A percentile compares a stretch with the other conserved stretches of the same genome.
Evolutionary conservation across 1,284 basidiomycete genomes (phyloP).

Genomic region (Marasmius tenuissimus): DNA sequence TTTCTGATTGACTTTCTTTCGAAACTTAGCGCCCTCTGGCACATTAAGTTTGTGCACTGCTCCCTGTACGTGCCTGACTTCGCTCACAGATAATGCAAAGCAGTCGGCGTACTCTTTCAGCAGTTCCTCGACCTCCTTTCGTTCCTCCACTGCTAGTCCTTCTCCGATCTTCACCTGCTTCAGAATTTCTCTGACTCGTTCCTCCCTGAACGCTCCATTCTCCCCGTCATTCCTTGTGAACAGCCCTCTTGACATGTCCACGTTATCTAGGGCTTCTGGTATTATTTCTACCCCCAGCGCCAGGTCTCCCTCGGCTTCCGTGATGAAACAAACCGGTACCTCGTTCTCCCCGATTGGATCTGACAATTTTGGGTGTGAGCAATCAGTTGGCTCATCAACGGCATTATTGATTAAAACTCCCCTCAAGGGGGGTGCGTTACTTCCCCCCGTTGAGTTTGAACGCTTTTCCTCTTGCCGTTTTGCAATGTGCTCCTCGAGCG

Average conservation of each 20-base stretch:
- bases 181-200: constrained; percentile 20
- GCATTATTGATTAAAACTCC: neutral
- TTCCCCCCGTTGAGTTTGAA: neutral
- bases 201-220: neutral
- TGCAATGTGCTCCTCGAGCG: too few relatives aligned
- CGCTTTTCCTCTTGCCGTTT: too few relatives aligned
- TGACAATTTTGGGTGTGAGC: too few relatives aligned
- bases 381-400: neutral
- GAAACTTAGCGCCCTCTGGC: constrained; percentile 19
- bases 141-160: constrained; percentile 18
- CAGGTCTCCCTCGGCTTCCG: too few relatives aligned
- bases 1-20: constrained; percentile 18
- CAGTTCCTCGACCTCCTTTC: constrained; percentile 10
- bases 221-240: neutral
- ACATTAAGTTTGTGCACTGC: constrained; percentile 26
- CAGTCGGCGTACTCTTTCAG: constrained; percentile 24
- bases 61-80: constrained; percentile 22
- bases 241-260: neutral
- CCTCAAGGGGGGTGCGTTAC: constrained; percentile 3
- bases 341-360: too few relatives aligned
- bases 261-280: neutral
- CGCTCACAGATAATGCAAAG: constrained; percentile 29
- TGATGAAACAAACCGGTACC: too few relatives aligned
- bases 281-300: neutral
- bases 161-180: constrained; percentile 20